A percentile compares a stretch with the other conserved stretches of the same genome.
These are phyloP conservation scores for Limonomyces culmigenus DNA, from an alignment of 1,284 basidiomycete genomes.

Conservation along the genomic window DNA sequence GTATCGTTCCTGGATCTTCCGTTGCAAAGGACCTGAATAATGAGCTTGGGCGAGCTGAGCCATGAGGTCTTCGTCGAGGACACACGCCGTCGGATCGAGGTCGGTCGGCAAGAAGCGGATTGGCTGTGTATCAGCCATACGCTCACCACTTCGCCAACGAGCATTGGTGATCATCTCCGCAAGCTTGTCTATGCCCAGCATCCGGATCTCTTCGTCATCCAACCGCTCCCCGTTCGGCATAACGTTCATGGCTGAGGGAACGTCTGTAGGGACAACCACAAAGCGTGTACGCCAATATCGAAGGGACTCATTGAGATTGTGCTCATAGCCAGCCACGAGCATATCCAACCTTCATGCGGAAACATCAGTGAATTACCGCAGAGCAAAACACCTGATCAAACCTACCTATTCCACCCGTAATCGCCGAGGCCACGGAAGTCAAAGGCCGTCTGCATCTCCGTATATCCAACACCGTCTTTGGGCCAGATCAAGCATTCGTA, in stretches of 20 bases:
- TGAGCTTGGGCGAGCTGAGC: constrained; percentile 69
- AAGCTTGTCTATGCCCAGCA: constrained; percentile 83
- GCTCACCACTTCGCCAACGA: constrained; percentile 57
- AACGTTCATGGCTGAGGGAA: constrained; percentile 35
- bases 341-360: constrained; percentile 43
- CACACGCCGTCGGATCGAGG: constrained; percentile 61
- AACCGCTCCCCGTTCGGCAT: constrained; percentile 54
- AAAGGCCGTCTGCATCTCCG: constrained; percentile 65
- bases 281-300: constrained; percentile 95
- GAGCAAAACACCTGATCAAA: constrained; percentile 1
- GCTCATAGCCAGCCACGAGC: constrained; percentile 78
- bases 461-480: constrained; percentile 75
- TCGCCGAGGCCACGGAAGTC: constrained; percentile 63
- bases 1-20: constrained; percentile 61
- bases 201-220: constrained; percentile 75
- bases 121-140: constrained; percentile 27
- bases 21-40: constrained; percentile 49
- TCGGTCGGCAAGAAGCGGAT: constrained; percentile 68
- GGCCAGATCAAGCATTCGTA: constrained; percentile 93
- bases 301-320: constrained; percentile 63
- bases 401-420: constrained; percentile 69
- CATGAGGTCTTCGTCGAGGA: constrained; percentile 64
- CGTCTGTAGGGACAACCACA: constrained; percentile 76
- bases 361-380: constrained; percentile 4
- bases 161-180: constrained; percentile 75